Conservation (phyloP, 1,139 yeast genomes). For the Yamadazyma trypodendri region DNA sequence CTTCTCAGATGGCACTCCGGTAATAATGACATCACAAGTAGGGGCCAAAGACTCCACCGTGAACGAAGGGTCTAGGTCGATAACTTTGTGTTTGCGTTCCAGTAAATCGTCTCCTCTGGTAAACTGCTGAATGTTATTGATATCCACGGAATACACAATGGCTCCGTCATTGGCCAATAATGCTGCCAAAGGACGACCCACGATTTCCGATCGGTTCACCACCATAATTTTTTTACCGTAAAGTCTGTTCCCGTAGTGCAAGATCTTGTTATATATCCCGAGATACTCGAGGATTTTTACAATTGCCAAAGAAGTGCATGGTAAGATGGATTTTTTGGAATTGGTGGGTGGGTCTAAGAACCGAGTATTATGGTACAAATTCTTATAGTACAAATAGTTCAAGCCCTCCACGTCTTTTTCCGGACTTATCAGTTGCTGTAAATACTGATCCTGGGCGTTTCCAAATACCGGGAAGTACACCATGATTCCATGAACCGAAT, state of each 20-base stretch:
- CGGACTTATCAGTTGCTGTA: conserved; percentile 83
- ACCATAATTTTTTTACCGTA: conserved; percentile 90
- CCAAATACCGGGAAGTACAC: conserved; percentile 98
- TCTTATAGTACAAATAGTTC: conserved; percentile 86
- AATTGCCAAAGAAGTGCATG: conserved; percentile 94
- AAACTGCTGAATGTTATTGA: conserved; percentile 83
- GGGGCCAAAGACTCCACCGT: conserved; percentile 64
- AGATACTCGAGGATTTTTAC: conserved; percentile 90
- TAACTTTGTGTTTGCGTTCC: conserved; percentile 80
- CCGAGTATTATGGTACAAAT: conserved; percentile 89
- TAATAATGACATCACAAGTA: conserved; percentile 84
- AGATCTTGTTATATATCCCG: conserved; percentile 77
- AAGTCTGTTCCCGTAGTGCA: conserved; percentile 86
- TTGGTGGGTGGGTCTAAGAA: conserved; percentile 67
- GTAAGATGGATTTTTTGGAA: conserved; percentile 80
- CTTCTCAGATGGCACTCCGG: conserved; percentile 84
- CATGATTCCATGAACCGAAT: conserved; percentile 84
- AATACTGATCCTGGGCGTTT: conserved; percentile 88
- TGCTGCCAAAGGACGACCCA: conserved; percentile 96
- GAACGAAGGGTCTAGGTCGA: conserved; percentile 53
- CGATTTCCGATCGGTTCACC: conserved; percentile 92
- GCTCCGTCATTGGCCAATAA: conserved; percentile 97
- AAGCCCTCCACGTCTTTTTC: conserved; percentile 96
- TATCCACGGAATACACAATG: conserved; percentile 86
- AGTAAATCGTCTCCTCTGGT: conserved; percentile 92